phyloP scores from a whole-genome alignment of 2,329 filamentous ascomycete genomes.

The Cercospora brassicicola region DNA sequence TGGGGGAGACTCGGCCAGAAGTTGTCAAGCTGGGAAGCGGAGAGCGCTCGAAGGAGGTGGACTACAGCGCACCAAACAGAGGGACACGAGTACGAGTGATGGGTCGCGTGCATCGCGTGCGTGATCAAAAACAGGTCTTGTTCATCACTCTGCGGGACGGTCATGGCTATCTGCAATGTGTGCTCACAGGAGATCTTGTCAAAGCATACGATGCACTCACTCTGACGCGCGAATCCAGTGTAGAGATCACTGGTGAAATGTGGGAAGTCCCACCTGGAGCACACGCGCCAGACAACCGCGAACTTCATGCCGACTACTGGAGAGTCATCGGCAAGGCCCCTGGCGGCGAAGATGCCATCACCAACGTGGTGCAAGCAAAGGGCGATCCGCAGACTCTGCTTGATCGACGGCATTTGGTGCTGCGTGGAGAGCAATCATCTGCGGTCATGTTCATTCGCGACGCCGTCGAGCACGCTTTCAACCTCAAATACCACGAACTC shows the following conservation, averaged over 20 bases:
- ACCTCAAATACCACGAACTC: slow-evolving; percentile 73
- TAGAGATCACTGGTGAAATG: slow-evolving; percentile 82
- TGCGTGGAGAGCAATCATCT: slow-evolving; percentile 81
- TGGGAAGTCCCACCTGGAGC: slow-evolving; percentile 74
- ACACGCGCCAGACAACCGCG: slow-evolving; percentile 78
- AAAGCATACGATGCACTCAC: slow-evolving; percentile 91
- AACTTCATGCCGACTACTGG: slow-evolving; percentile 89
- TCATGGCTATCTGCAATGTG: slow-evolving; percentile 80
- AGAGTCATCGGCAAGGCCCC: slow-evolving; percentile 73
- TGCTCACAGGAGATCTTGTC: slow-evolving; percentile 76
- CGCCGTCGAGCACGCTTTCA: slow-evolving; percentile 77
- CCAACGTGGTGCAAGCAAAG: slow-evolving; percentile 72
- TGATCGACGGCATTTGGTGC: slow-evolving; percentile 78
- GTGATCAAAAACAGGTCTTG: slow-evolving; percentile 78
- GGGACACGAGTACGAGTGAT: slow-evolving; percentile 76
- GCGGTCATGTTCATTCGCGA: slow-evolving; percentile 84
- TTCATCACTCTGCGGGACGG: slow-evolving; percentile 87
- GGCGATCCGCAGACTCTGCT: slow-evolving; percentile 72
- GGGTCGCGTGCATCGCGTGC: slow-evolving; percentile 78
- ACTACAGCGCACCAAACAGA: slow-evolving; percentile 56
- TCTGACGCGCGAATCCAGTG: slow-evolving; percentile 81
- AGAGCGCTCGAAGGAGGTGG: slow-evolving; percentile 50
- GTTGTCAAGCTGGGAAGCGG: slow-evolving; percentile 57
- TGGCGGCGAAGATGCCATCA: slow-evolving; percentile 86
- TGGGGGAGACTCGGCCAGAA: slow-evolving; percentile 67